These are phyloP conservation scores for Calonectria hongkongensis DNA, from an alignment of 2,329 filamentous ascomycete genomes.

Conservation along the genomic window DNA sequence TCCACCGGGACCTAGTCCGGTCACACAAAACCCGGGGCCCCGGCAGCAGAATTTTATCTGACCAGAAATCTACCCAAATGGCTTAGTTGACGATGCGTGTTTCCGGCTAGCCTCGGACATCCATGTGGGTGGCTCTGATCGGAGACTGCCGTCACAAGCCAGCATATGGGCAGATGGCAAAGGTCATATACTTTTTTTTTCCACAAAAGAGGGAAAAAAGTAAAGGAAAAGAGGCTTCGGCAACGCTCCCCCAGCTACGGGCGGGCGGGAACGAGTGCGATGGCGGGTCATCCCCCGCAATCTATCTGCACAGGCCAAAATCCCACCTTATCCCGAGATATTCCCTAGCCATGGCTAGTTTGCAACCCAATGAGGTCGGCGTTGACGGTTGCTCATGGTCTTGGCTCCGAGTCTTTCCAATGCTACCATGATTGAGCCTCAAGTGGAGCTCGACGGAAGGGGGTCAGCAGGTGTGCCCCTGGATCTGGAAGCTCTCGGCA, in stretches of 20 bases:
- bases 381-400: conserved; percentile 30
- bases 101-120: conserved; percentile 47
- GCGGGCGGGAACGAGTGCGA: conserved; percentile 41
- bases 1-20: conserved; percentile 47
- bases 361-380: conserved; percentile 45
- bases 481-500: conserved; percentile 29
- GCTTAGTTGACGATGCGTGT: conserved; percentile 43
- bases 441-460: conserved; percentile 50
- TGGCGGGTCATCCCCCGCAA: conserved; percentile 48
- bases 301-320: conserved; percentile 43
- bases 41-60: conserved; percentile 41
- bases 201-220: no score
- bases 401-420: conserved; percentile 42
- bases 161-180: background rate
- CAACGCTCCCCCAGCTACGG: conserved; percentile 19
- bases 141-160: conserved; percentile 25
- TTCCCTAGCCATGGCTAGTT: conserved; percentile 49
- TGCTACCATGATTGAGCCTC: conserved; percentile 49
- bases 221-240: background rate
- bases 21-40: conserved; percentile 43
- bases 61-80: conserved; percentile 37
- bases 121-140: conserved; percentile 40
- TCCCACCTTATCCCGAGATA: conserved; percentile 49
- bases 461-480: conserved; percentile 30
- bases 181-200: no score